A percentile compares a stretch with the other conserved stretches of the same genome.
phyloP scores from a whole-genome alignment of 257 asterid species.

The Gentiana macrophylla region DNA sequence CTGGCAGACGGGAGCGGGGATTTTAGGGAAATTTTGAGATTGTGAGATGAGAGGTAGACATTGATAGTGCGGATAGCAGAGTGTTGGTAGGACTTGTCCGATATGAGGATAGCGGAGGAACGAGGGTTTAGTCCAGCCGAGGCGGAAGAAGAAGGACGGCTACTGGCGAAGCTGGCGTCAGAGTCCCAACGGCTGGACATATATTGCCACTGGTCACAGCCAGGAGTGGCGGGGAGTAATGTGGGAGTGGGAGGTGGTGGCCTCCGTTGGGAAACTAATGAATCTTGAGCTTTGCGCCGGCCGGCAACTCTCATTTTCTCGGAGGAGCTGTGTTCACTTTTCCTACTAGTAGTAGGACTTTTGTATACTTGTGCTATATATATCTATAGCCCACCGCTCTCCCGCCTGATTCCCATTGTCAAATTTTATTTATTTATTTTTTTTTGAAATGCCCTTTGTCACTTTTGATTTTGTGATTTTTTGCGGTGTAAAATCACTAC shows the following conservation, averaged over 20 bases:
- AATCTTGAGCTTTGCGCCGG: conserved; percentile 57
- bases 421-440: too few relatives aligned
- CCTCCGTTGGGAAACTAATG: conserved; percentile 47
- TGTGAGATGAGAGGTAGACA: conserved; percentile 51
- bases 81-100: conserved; percentile 55
- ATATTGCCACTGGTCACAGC: conserved; percentile 47
- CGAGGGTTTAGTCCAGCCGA: conserved; percentile 18
- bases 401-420: too few relatives aligned
- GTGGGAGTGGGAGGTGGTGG: conserved; percentile 85
- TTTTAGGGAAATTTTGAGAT: conserved; percentile 45
- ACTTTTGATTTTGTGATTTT: too few relatives aligned
- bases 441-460: too few relatives aligned
- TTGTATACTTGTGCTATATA: too few relatives aligned
- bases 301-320: conserved; percentile 47
- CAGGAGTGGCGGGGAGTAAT: conserved; percentile 20
- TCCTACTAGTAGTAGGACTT: too few relatives aligned
- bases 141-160: conserved; percentile 53
- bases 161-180: conserved; percentile 85
- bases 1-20: conserved; percentile 66
- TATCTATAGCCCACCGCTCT: too few relatives aligned
- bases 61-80: conserved; percentile 66
- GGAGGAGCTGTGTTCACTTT: too few relatives aligned
- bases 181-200: conserved; percentile 54
- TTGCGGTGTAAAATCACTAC: too few relatives aligned
- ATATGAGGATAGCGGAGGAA: conserved; percentile 30